Conservation (phyloP, 2,329 filamentous ascomycete genomes). For the Metarhizium humberi region DNA sequence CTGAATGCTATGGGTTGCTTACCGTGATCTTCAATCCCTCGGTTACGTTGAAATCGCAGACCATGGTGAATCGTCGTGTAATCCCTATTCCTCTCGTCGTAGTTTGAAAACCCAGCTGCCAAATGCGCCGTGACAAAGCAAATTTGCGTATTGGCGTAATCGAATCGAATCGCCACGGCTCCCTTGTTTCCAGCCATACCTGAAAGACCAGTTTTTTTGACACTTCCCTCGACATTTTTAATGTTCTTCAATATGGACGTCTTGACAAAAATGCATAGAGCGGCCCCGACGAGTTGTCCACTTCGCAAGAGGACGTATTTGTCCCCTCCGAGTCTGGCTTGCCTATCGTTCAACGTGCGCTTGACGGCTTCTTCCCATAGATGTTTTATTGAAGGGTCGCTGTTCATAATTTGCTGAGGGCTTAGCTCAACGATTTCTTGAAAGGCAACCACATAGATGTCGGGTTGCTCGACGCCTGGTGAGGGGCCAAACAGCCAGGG, state of each 20-base stretch:
- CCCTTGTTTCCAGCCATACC: constrained; percentile 98
- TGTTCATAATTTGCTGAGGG: constrained; percentile 98
- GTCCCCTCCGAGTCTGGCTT: constrained; percentile 54
- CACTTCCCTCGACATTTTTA: constrained; percentile 92
- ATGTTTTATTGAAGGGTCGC: constrained; percentile 76
- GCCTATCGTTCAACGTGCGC: constrained; percentile 63
- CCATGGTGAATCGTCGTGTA: constrained; percentile 84
- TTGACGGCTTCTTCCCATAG: constrained; percentile 81
- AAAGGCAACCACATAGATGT: constrained; percentile 85
- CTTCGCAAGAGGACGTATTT: constrained; percentile 85
- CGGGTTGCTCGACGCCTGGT: constrained; percentile 55
- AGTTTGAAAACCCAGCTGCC: constrained; percentile 92
- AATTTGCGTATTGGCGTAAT: constrained; percentile 84
- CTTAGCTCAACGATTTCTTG: constrained; percentile 98
- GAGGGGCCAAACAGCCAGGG: constrained; percentile 70
- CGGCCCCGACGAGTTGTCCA: constrained; percentile 89
- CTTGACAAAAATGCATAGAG: constrained; percentile 84
- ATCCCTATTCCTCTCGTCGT: constrained; percentile 90
- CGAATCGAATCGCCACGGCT: constrained; percentile 90
- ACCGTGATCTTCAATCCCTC: constrained; percentile 86
- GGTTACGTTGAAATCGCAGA: constrained; percentile 81
- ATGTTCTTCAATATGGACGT: constrained; percentile 68
- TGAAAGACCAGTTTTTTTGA: constrained; percentile 91
- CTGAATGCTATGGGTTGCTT: constrained; percentile 8
- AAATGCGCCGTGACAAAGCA: constrained; percentile 96